Evolutionary conservation across 768 basidiomycete species (phyloP).

Genomic region (Leccinum arenicola): DNA sequence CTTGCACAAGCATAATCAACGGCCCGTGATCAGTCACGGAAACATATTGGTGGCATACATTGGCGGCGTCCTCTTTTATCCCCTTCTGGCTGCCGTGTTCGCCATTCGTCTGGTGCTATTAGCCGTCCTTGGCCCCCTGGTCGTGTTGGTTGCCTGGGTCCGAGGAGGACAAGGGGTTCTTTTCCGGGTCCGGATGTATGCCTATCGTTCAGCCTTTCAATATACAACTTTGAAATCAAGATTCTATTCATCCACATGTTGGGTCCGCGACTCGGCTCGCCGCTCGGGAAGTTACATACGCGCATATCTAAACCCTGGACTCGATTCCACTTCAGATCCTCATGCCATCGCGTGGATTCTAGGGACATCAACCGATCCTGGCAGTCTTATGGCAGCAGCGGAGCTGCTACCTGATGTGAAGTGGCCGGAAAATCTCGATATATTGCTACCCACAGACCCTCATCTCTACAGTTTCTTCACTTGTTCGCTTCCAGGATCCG

Average conservation of each 20-base stretch:
- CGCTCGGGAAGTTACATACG: not conserved
- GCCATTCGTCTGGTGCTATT: not conserved
- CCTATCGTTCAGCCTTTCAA: not conserved
- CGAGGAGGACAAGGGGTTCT: not conserved
- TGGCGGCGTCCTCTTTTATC: not conserved
- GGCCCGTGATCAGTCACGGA: not conserved
- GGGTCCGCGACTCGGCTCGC: not conserved
- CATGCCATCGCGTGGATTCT: conserved; percentile 18
- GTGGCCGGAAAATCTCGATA: conserved; percentile 13
- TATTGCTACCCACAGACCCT: not conserved
- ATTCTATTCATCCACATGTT: not conserved
- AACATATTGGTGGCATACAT: not conserved
- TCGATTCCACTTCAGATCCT: not conserved
- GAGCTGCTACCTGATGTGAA: conserved; percentile 14
- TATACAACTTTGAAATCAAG: not conserved
- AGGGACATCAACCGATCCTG: conserved; percentile 18
- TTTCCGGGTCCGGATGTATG: not conserved
- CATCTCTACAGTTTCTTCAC: conserved; percentile 3
- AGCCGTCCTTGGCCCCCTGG: not conserved
- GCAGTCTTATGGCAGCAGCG: conserved; percentile 9
- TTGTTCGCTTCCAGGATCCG: not conserved
- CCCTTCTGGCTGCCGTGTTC: not conserved
- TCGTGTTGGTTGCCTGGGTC: not conserved
- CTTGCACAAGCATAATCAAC: not conserved
- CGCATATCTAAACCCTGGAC: not conserved